Evolutionary conservation across 1,284 basidiomycete species (phyloP).

Genomic region (Kwoniella shivajii): DNA sequence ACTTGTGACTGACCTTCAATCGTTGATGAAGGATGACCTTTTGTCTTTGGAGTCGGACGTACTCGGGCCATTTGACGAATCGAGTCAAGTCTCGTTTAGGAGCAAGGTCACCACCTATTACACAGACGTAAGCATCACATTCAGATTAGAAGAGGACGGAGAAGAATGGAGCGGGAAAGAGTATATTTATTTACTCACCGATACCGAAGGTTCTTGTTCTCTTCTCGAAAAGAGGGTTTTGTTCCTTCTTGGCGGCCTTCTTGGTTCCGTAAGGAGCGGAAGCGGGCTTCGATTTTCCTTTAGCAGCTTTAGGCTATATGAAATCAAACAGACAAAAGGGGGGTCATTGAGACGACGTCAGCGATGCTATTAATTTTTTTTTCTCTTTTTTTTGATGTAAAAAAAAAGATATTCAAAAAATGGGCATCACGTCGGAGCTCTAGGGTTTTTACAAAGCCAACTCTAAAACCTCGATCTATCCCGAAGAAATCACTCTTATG

Average conservation of each 20-base stretch:
- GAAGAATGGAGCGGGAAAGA: background rate
- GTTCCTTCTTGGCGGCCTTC: constrained; percentile 70
- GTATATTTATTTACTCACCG: too few species aligned
- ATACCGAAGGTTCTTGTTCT: constrained; percentile 92
- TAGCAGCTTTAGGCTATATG: constrained; percentile 54
- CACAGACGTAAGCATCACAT: constrained; percentile 1
- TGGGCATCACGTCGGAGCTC: constrained; percentile 45
- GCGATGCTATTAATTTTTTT: constrained; percentile 26
- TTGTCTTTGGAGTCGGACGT: constrained; percentile 96
- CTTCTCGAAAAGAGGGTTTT: constrained; percentile 96
- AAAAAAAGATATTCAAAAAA: too few species aligned
- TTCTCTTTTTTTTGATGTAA: background rate
- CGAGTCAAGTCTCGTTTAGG: constrained; percentile 89
- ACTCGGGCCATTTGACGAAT: constrained; percentile 99
- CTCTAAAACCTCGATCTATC: too few species aligned
- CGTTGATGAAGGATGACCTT: constrained; percentile 99
- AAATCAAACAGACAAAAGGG: constrained; percentile 11
- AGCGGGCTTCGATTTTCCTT: constrained; percentile 55
- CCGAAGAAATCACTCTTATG: too few species aligned
- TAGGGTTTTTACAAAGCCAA: constrained; percentile 19
- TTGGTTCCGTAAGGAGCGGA: constrained; percentile 65
- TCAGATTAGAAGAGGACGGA: background rate
- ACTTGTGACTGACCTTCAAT: constrained; percentile 65
- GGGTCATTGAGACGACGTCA: constrained; percentile 55
- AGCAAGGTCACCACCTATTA: constrained; percentile 86